Evolutionary conservation across 192 early-diverging fungal genomes (phyloP), one percentile per base, ranked within the genome.

Genomic region (Gaertneriomyces semiglobifer): DNA sequence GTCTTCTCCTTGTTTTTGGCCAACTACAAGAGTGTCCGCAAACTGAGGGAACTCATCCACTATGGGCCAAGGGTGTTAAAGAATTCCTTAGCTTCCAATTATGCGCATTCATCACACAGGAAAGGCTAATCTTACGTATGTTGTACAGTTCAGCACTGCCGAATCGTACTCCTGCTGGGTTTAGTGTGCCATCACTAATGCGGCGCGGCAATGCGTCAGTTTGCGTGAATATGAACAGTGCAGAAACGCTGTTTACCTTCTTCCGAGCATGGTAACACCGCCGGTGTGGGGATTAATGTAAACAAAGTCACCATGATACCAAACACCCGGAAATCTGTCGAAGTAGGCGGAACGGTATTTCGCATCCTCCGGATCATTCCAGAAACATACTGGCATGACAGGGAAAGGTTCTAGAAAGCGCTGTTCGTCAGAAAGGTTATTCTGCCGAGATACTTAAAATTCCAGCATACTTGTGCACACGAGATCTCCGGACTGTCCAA

Each of bases 251-350:
- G 9, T 20, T 11, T 45, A 73, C 65, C 65, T 73, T 45, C 94
- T 82, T 3, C 96, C 96, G 8, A 97, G 83, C 95, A 99, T 96
- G 45, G 93, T 79, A 63, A 99, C 89, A 25, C 96, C 95, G 42
- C 91, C 90, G 0, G 93, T 96, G 10, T 73, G 76, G 43, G 85
- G 78, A 72, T 92, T 92, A 60, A 97, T 88, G 58, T 82, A 76
- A 60, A 97, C 85, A 78, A 92, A 99, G 72, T 99, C 94, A 33
- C 95, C 94, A 71, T 99, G 94, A 79, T 94, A 93, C 96, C 96
- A 99, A 38, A 95, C 84, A 64, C 85, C 75, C 1, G 82, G 74
- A 70, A 92, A 92, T 51, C 88, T 83, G 39, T 83, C 80, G 82
- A 99, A 99, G 76, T 99, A 99, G 0, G 96, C 92, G 7, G 71